Evolutionary conservation across 2,329 filamentous ascomycete species (phyloP), one percentile per base, ranked within the genome.

Genomic region (Pyricularia sp.): DNA sequence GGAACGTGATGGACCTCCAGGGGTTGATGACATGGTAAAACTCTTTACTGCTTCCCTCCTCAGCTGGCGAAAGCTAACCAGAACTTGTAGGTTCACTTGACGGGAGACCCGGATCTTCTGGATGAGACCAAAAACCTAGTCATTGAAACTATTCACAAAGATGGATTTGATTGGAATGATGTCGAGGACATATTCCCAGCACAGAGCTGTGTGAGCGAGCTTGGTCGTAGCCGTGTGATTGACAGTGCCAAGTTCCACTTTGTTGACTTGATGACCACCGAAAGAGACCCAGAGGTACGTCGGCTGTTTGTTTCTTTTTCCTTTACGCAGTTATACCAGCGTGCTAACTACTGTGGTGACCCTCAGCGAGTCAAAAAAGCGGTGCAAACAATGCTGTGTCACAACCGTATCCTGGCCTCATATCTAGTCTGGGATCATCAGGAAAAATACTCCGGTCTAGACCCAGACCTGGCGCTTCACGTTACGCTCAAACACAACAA

Each of bases 381-480:
- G 7, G 69, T 70, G 25, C 65, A 70, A 23, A 58, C 69, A 1
- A 66, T 69, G 14, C 50, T 70, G 0, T 63, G 63, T 61, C 69
- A 70, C 61, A 69, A 70, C 26, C 69, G 69, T 3, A 68, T 70
- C 5, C 63, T 70, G 3, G 69, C 68, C n/a, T 70, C 69, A 7
- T 68, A 69, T 14, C 36, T 70, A 17, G 30, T 70, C 4, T 70
- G 69, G 69, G 68, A 70, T 26, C 30, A 70, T 26, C 30, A 26
- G 14, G 6, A 64, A 5, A 50, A 33, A 61, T 36, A 6, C 30
- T 33, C 14, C 7, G 63, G 63, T 33, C 14, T 69, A 28, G 26
- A 63, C 0, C 65, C 68, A 3, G 55, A 68, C 1, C 26, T 68
- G 30, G 68, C 68, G 17, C 69, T 70, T 36, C 69, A 70, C n/a